A percentile compares a stretch with the other conserved stretches of the same genome.
phyloP scores from a whole-genome alignment of 1,284 basidiomycete species.

The Malassezia restricta region DNA sequence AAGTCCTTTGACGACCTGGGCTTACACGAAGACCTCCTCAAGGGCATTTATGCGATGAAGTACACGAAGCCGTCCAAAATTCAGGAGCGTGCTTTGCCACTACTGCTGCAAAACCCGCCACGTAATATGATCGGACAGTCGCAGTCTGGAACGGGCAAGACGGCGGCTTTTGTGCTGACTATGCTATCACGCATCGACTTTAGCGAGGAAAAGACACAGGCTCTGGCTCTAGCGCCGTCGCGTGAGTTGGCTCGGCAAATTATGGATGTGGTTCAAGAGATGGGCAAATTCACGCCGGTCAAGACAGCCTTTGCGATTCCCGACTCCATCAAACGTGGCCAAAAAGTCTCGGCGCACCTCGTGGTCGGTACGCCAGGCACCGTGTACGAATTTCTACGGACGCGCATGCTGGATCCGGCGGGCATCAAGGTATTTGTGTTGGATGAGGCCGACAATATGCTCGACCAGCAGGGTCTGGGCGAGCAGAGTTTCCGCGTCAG shows the following conservation, averaged over 20 bases:
- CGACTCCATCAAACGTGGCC: slow-evolving; percentile 57
- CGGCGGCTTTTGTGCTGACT: slow-evolving; percentile 90
- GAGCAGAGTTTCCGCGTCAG: slow-evolving; percentile 91
- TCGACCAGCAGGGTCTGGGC: slow-evolving; percentile 88
- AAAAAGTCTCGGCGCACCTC: slow-evolving; percentile 71
- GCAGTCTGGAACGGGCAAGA: slow-evolving; percentile 98
- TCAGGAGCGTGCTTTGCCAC: slow-evolving; percentile 87
- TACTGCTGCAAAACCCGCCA: slow-evolving; percentile 83
- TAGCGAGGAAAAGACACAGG: slow-evolving; percentile 65
- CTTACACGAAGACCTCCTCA: slow-evolving; percentile 67
- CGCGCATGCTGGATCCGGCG: slow-evolving; percentile 53
- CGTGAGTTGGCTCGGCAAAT: slow-evolving; percentile 95
- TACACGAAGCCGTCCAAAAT: slow-evolving; percentile 98
- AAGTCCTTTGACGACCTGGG: slow-evolving; percentile 71
- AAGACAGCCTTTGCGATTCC: slow-evolving; percentile 91
- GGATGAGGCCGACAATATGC: slow-evolving; percentile 98
- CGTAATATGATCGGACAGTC: slow-evolving; percentile 99
- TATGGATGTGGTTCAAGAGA: slow-evolving; percentile 80
- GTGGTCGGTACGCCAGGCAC: slow-evolving; percentile 95
- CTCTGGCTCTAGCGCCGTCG: slow-evolving; percentile 53
- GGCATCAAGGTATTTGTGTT: slow-evolving; percentile 86
- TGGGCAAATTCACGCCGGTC: slow-evolving; percentile 88
- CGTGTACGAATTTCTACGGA: slow-evolving; percentile 63
- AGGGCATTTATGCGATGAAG: slow-evolving; percentile 90
- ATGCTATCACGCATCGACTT: slow-evolving; percentile 93